Conservation (phyloP, 2,329 filamentous ascomycete species). For the Microthyrium microscopicum region DNA sequence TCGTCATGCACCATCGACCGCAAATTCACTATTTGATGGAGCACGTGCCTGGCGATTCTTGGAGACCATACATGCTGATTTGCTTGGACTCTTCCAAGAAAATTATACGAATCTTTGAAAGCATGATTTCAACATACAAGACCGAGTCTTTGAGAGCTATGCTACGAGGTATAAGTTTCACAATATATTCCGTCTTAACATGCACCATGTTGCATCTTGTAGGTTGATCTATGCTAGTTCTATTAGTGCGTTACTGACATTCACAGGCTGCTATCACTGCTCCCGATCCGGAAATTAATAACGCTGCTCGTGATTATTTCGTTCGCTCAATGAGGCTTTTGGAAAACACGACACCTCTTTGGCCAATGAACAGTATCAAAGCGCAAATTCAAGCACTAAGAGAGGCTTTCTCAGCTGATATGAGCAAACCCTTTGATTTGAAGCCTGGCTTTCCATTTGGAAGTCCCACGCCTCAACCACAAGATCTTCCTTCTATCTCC, state of each 20-base stretch:
- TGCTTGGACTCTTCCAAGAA: conserved; percentile 74
- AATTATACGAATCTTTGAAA: conserved; percentile 75
- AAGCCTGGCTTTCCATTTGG: conserved; percentile 79
- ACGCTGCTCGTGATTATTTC: conserved; percentile 76
- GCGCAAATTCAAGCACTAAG: conserved; percentile 78
- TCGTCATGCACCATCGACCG: conserved; percentile 77
- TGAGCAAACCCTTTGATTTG: conserved; percentile 69
- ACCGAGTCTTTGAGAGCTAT: conserved; percentile 73
- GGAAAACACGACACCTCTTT: conserved; percentile 65
- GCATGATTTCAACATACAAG: conserved; percentile 59
- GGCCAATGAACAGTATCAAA: conserved; percentile 81
- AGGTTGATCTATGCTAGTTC: conserved; percentile 23
- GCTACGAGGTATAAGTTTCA: conserved; percentile 87
- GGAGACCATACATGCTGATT: conserved; percentile 76
- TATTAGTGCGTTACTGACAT: conserved; percentile 10
- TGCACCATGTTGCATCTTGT: conserved; percentile 90
- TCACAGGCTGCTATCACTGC: conserved; percentile 75
- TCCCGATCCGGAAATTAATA: conserved; percentile 74
- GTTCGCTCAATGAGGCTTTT: conserved; percentile 86
- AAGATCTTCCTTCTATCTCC: conserved; percentile 32
- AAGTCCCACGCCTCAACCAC: conserved; percentile 49
- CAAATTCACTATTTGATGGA: conserved; percentile 62
- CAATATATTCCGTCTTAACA: conserved; percentile 79
- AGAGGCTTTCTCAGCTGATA: conserved; percentile 80
- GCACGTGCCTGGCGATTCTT: conserved; percentile 59